Evolutionary conservation across 768 basidiomycete species (phyloP).

Genomic region (Mycena vitilis): DNA sequence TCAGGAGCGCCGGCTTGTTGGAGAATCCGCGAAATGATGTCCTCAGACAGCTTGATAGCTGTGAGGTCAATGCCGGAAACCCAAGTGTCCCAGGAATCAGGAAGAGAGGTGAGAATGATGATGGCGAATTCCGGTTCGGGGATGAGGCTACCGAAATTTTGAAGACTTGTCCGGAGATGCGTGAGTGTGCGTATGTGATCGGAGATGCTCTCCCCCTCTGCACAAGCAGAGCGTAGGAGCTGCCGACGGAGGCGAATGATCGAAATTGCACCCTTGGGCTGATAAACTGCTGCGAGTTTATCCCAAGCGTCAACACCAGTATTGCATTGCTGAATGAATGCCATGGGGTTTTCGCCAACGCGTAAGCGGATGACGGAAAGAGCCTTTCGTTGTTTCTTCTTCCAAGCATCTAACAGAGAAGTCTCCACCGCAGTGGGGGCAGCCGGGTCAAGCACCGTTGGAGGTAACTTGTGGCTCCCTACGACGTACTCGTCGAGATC

Average conservation of each 20-base stretch:
- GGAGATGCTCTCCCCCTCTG: slow-evolving; percentile 45
- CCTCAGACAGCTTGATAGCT: slow-evolving; percentile 30
- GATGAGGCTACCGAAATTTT: slow-evolving; percentile 39
- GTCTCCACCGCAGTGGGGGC: no score
- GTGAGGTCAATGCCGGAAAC: slow-evolving; percentile 37
- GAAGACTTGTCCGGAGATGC: slow-evolving; percentile 38
- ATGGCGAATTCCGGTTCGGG: slow-evolving; percentile 44
- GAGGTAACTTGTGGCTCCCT: neutral
- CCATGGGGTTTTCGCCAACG: slow-evolving; percentile 34
- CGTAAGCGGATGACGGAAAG: neutral
- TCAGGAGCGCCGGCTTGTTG: slow-evolving; percentile 32
- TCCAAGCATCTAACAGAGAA: slow-evolving; percentile 1
- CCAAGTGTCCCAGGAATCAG: slow-evolving; percentile 49
- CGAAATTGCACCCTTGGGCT: slow-evolving; percentile 40
- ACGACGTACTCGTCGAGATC: slow-evolving; percentile 29
- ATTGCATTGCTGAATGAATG: slow-evolving; percentile 40
- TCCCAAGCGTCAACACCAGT: slow-evolving; percentile 45
- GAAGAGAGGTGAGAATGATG: slow-evolving; percentile 46
- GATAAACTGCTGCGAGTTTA: slow-evolving; percentile 34
- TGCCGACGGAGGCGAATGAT: slow-evolving; percentile 26
- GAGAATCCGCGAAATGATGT: slow-evolving; percentile 40
- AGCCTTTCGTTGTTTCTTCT: slow-evolving; percentile 29
- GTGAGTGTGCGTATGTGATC: slow-evolving; percentile 45
- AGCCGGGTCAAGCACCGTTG: neutral
- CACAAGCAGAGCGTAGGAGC: slow-evolving; percentile 40